Evolutionary conservation across 176 grass and related monocot genomes (phyloP).

Genomic region (Triticum turgidum): DNA sequence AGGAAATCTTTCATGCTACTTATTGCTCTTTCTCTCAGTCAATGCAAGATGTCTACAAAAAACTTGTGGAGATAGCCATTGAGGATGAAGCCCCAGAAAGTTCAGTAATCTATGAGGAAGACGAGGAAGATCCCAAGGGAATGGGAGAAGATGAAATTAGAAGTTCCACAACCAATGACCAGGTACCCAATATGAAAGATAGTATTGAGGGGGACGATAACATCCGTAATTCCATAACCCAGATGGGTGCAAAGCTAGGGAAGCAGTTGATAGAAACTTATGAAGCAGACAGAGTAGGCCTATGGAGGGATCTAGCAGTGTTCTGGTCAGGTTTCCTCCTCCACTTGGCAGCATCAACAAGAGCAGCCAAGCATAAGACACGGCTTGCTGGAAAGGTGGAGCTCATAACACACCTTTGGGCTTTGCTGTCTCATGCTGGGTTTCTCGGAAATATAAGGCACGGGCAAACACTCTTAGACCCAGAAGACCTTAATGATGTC

Average conservation of each 20-base stretch:
- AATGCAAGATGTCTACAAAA: background rate
- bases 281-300: rapidly evolving
- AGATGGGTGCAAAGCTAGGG: background rate
- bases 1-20: background rate
- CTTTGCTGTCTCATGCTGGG: conserved; percentile 5
- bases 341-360: background rate
- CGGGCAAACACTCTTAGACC: background rate
- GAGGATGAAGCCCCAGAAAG: background rate
- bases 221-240: background rate
- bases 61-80: background rate
- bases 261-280: background rate
- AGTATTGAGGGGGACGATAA: background rate
- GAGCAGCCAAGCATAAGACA: background rate
- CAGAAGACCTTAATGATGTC: background rate
- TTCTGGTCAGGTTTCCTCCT: conserved; percentile 35
- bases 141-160: background rate
- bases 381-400: background rate
- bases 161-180: background rate
- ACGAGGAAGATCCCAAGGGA: background rate
- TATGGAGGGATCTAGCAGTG: background rate
- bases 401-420: conserved; percentile 18
- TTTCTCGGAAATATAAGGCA: background rate
- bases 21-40: rapidly evolving
- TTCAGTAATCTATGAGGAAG: background rate
- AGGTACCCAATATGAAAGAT: background rate